phyloP scores from a whole-genome alignment of 345 rosid genomes.

The Dipteronia dyeriana region DNA sequence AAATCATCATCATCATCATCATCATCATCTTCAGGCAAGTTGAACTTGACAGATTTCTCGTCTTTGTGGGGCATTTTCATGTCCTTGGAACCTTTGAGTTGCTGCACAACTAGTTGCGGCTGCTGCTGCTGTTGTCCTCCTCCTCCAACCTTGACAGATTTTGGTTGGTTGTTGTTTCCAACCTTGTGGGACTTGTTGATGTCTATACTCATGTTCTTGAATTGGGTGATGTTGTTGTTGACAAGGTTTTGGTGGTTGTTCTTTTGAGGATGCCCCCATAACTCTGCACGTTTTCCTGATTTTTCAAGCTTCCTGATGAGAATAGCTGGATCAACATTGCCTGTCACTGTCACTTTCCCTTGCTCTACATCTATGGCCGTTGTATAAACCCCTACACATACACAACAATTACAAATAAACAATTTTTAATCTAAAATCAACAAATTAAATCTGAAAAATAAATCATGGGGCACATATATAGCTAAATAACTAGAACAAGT shows the following conservation, averaged over 20 bases:
- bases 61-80: slow-evolving; percentile 39
- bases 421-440: too few species aligned
- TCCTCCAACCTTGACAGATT: slow-evolving; percentile 25
- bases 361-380: slow-evolving; percentile 71
- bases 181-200: slow-evolving; percentile 53
- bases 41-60: slow-evolving; percentile 70
- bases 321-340: slow-evolving; percentile 68
- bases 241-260: slow-evolving; percentile 36
- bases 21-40: slow-evolving; percentile 43
- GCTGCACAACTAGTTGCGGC: slow-evolving; percentile 51
- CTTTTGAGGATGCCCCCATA: slow-evolving; percentile 60
- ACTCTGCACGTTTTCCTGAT: slow-evolving; percentile 89
- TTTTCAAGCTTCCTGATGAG: slow-evolving; percentile 80
- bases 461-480: not conserved
- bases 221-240: too few species aligned
- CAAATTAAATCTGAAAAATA: not conserved
- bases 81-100: slow-evolving; percentile 51
- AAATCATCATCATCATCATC: slow-evolving; percentile 32
- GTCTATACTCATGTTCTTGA: slow-evolving; percentile 50
- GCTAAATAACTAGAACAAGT: not conserved
- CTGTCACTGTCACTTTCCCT: slow-evolving; percentile 83
- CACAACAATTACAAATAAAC: slow-evolving; percentile 2
- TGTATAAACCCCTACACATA: slow-evolving; percentile 66
- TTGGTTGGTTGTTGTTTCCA: slow-evolving; percentile 35
- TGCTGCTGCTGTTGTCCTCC: slow-evolving; percentile 19